phyloP scores from a whole-genome alignment of 169 alveolate genomes.

The Perkinsus chesapeaki region DNA sequence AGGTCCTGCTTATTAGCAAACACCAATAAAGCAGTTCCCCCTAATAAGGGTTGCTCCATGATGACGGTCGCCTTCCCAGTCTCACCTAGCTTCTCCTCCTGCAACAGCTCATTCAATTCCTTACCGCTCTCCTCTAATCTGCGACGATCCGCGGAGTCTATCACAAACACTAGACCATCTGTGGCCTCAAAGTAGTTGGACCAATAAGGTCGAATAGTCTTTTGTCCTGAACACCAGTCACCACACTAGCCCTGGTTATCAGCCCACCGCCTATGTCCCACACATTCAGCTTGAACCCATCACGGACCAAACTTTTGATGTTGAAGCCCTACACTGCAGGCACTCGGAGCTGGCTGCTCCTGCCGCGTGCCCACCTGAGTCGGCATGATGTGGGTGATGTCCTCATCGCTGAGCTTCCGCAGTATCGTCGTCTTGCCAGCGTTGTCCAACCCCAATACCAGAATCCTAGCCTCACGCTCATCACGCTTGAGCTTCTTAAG shows the following conservation, averaged over 20 bases:
- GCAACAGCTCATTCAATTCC: slow-evolving; percentile 61
- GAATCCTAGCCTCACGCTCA: slow-evolving; percentile 72
- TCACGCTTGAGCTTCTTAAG: slow-evolving; percentile 65
- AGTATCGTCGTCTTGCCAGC: slow-evolving; percentile 86
- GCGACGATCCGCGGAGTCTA: slow-evolving; percentile 73
- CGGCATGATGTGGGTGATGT: slow-evolving; percentile 64
- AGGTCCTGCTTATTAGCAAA: slow-evolving; percentile 77
- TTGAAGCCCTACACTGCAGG: slow-evolving; percentile 55
- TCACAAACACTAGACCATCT: slow-evolving; percentile 73
- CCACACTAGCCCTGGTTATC: neutral
- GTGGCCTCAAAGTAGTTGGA: slow-evolving; percentile 72
- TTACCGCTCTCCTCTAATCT: slow-evolving; percentile 66
- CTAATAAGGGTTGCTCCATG: slow-evolving; percentile 28
- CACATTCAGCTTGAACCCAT: slow-evolving; percentile 67
- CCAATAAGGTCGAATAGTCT: slow-evolving; percentile 75
- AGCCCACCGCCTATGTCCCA: slow-evolving; percentile 70
- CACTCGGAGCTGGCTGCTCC: too few relatives aligned
- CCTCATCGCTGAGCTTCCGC: slow-evolving; percentile 73
- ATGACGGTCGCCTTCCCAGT: neutral
- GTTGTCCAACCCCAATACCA: slow-evolving; percentile 78
- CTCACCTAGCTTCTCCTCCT: slow-evolving; percentile 51
- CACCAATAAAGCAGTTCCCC: slow-evolving; percentile 52
- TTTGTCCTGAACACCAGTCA: slow-evolving; percentile 48
- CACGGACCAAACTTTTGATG: slow-evolving; percentile 63
- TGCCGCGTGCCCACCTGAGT: too few relatives aligned